Conservation (phyloP, 2,329 filamentous ascomycete species). For the Alternaria atra region DNA sequence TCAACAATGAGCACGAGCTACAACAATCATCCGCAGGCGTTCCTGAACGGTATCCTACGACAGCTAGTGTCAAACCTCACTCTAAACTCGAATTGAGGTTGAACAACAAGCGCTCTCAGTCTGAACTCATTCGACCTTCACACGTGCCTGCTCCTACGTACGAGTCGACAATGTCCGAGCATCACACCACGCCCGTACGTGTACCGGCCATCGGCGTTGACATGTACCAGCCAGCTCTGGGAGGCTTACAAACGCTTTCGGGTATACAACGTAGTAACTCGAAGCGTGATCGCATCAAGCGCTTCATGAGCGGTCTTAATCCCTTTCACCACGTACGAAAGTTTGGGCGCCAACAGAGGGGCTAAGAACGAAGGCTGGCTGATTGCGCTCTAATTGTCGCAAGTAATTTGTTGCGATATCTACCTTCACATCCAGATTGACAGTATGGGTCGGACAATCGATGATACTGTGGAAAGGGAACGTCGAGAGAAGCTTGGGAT, state of each 20-base stretch:
- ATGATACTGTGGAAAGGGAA: no score
- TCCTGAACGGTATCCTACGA: neutral
- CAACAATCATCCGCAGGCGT: neutral
- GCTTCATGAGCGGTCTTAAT: conserved; percentile 5
- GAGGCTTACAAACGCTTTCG: conserved; percentile 13
- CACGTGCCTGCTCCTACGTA: neutral
- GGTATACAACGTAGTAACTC: conserved; percentile 1
- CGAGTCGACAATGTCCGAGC: neutral
- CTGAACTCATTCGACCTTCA: neutral
- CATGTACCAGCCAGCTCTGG: conserved; percentile 16
- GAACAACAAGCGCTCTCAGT: neutral
- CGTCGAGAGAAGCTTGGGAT: neutral
- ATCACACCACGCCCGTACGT: neutral
- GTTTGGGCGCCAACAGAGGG: neutral
- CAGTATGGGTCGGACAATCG: neutral
- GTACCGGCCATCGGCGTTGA: conserved; percentile 10
- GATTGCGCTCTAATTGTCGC: neutral
- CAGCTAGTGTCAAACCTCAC: neutral
- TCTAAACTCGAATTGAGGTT: neutral
- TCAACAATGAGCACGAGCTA: neutral
- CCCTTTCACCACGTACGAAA: neutral
- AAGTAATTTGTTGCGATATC: neutral
- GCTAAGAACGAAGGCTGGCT: neutral
- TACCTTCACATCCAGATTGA: neutral
- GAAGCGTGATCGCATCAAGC: conserved; percentile 10